A percentile compares a stretch with the other conserved stretches of the same genome.
Evolutionary conservation across 2,329 filamentous ascomycete genomes (phyloP).

Genomic region (Leptographium lundbergii): DNA sequence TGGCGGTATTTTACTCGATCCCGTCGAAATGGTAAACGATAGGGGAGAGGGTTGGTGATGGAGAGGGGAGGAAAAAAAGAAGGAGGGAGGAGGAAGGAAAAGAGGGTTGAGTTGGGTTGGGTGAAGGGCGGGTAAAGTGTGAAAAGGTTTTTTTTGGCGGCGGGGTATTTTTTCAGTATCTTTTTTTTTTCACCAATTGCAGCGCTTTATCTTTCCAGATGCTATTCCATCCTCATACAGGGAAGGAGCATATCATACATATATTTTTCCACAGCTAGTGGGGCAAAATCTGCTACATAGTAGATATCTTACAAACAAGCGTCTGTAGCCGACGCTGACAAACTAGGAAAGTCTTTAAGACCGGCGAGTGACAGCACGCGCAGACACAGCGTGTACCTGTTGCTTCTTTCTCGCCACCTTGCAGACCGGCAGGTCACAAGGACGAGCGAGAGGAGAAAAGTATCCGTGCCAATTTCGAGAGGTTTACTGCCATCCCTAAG

Average conservation of each 20-base stretch:
- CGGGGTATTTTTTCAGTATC: conserved; percentile 7
- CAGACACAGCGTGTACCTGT: not conserved
- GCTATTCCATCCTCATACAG: not conserved
- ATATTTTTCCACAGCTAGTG: not conserved
- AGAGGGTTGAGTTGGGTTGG: conserved; percentile 5
- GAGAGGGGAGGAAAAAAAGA: conserved; percentile 3
- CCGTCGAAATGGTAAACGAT: conserved; percentile 11
- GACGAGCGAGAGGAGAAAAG: no score
- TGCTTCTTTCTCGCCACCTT: no score
- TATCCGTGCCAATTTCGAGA: no score
- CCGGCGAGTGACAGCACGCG: not conserved
- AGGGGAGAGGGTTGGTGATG: conserved; percentile 6
- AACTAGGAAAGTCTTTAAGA: not conserved
- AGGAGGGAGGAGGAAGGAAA: not conserved
- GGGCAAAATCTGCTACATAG: not conserved
- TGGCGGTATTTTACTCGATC: conserved; percentile 58
- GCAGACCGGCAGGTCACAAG: no score
- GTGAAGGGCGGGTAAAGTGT: conserved; percentile 5
- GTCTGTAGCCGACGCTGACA: not conserved
- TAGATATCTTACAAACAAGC: not conserved
- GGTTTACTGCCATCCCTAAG: no score
- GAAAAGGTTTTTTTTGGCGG: conserved; percentile 8
- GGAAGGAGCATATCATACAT: not conserved
- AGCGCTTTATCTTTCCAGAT: not conserved
- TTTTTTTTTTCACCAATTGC: not conserved